phyloP scores from a whole-genome alignment of 495 filamentous ascomycete genomes.

The Oleoguttula mirabilis region DNA sequence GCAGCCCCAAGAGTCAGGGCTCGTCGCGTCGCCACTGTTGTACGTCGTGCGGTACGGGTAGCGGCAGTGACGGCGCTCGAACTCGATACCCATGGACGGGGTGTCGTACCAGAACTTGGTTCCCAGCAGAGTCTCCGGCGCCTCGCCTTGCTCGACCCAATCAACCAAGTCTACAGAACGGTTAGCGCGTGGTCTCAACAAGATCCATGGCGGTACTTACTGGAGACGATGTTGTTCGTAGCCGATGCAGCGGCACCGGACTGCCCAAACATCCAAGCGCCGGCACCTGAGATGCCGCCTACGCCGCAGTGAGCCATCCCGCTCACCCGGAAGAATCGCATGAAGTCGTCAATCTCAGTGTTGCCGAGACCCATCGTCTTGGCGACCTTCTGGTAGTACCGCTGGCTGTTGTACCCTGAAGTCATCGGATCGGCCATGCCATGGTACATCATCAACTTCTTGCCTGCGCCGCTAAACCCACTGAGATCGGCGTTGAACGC shows the following conservation, averaged over 20 bases:
- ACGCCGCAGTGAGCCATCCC: conserved; percentile 42
- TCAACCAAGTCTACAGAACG: conserved; percentile 44
- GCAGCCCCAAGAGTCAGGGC: conserved; percentile 3
- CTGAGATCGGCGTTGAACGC: conserved; percentile 34
- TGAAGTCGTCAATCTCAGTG: conserved; percentile 40
- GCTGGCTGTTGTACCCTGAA: conserved; percentile 17
- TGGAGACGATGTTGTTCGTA: conserved; percentile 25
- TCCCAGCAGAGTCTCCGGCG: conserved; percentile 44
- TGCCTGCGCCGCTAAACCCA: conserved; percentile 18
- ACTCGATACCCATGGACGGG: conserved; percentile 25
- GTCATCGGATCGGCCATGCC: conserved; percentile 22
- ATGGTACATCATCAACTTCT: conserved; percentile 26
- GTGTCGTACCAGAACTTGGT: conserved; percentile 40
- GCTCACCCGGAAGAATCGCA: conserved; percentile 47
- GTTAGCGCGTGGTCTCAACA: no score
- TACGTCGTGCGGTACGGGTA: conserved; percentile 12
- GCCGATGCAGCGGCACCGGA: conserved; percentile 8
- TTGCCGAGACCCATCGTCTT: conserved; percentile 32
- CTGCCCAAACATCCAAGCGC: conserved; percentile 44
- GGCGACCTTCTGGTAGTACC: conserved; percentile 32
- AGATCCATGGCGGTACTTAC: no score
- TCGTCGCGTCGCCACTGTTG: conserved; percentile 4
- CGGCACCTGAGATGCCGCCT: conserved; percentile 30
- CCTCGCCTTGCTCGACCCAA: conserved; percentile 48
- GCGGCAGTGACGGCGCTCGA: conserved; percentile 15